Evolutionary conservation across 106 monocot species (phyloP), one percentile per base, ranked within the genome.

Genomic region (Phalaenopsis equestris): DNA sequence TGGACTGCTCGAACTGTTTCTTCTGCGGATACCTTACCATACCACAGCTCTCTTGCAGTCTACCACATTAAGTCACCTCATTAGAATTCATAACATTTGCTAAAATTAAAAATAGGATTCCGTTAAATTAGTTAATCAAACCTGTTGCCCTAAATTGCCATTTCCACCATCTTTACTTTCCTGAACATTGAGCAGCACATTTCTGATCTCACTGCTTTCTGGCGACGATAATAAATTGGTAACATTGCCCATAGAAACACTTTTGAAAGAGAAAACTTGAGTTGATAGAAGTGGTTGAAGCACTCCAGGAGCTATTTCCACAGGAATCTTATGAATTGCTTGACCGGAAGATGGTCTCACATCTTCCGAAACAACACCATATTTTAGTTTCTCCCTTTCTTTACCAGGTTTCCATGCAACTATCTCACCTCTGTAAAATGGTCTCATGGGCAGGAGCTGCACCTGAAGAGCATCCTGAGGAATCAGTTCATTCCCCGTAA

Each of bases 1-100:
- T 91, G 88, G 56, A 99, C 93, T 42, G 94, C 99, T 78, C 93
- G 90, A 49, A 99, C 92, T 78, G 95, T 74, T 72, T 99, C 99
- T 75, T 74, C 57, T 9, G 99, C 81, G 79, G 94, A 89, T 56
- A 99, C 92, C 84, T 82, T 89, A 37, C 94, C 99, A 84, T 86
- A 87, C 48, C 84, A 87, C n/a, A 81, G 82, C 17, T 88, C 86
- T 47, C 80, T 78, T 18, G 77, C 72, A 81, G 67, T 56, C 90
- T 93, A 84, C 24, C 52, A 80, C 3, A 57, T 1, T 30, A 82
- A 79, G 19, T 83, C 77, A 7, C 68, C 8, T 2, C 4, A 80
- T 85, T 67, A 75, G 79, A 23, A 77, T 16, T n/a, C 38, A 39
- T 30, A 48, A 39, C 16, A 10, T 30, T 17, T 39, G 39, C 15